Evolutionary conservation across 495 filamentous ascomycete species (phyloP).

Genomic region (Annulohypoxylon bovei): DNA sequence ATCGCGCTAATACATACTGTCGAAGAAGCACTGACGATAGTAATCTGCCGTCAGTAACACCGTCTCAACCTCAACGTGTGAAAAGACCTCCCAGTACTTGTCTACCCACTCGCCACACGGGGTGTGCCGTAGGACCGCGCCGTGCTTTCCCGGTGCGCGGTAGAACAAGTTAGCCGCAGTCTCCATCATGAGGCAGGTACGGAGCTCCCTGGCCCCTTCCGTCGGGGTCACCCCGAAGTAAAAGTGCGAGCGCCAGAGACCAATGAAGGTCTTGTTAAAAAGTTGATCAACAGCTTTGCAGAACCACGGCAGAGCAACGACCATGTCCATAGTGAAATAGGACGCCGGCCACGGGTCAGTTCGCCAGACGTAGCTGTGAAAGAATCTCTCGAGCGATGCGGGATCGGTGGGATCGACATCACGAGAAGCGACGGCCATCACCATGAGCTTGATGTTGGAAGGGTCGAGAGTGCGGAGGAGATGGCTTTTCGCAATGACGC

Average conservation of each 20-base stretch:
- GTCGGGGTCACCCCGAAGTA: background rate
- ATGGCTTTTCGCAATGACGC: background rate
- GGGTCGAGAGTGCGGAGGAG: background rate
- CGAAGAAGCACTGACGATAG: background rate
- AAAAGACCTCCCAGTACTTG: constrained; percentile 14
- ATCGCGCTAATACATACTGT: background rate
- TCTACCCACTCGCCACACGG: background rate
- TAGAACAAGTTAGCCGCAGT: constrained; percentile 11
- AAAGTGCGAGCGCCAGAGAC: background rate
- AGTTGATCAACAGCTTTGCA: background rate
- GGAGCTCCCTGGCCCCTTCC: background rate
- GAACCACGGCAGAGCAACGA: background rate
- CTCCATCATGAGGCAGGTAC: constrained; percentile 8
- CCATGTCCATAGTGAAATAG: background rate
- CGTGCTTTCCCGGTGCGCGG: background rate
- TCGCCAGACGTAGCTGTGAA: background rate
- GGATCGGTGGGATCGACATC: background rate
- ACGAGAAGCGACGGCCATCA: constrained; percentile 14
- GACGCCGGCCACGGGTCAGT: background rate
- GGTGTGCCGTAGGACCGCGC: background rate
- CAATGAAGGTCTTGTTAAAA: background rate
- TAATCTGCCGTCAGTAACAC: background rate
- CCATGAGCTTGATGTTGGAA: background rate
- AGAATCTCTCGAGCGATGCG: background rate
- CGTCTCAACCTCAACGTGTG: background rate